Evolutionary conservation across 192 early-diverging fungal species (phyloP).

Genomic region (Backusella liffmaniae): DNA sequence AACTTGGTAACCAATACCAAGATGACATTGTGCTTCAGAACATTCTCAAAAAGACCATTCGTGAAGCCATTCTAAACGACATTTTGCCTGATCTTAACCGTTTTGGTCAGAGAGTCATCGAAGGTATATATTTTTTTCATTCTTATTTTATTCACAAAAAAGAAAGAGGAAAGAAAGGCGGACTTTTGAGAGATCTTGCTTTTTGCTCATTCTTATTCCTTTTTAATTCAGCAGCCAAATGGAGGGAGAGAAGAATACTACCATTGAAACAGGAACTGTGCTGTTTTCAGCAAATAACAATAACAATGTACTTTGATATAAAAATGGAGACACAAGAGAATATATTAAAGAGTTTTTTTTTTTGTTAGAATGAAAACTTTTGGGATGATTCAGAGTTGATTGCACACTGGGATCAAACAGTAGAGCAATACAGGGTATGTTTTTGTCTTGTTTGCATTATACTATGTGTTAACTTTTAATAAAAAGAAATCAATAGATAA

Average conservation of each 20-base stretch:
- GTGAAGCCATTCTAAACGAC: slow-evolving; percentile 34
- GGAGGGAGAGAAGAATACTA: background rate
- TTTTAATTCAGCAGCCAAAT: background rate
- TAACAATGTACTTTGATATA: background rate
- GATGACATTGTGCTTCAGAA: slow-evolving; percentile 47
- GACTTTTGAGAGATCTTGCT: background rate
- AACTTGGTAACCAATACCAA: slow-evolving; percentile 25
- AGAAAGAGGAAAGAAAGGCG: too few species aligned
- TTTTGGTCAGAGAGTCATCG: slow-evolving; percentile 36
- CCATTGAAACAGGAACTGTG: background rate
- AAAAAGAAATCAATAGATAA: background rate
- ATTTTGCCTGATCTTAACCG: slow-evolving; percentile 45
- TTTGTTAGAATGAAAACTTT: slow-evolving; percentile 8
- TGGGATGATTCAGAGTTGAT: slow-evolving; percentile 25
- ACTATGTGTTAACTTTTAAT: background rate
- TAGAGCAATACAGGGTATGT: slow-evolving; percentile 13
- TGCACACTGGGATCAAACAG: slow-evolving; percentile 13
- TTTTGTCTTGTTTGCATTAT: background rate
- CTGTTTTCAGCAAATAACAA: background rate
- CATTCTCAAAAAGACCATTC: slow-evolving; percentile 47
- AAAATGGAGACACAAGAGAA: background rate
- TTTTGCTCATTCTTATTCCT: background rate
- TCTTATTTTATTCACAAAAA: too few species aligned
- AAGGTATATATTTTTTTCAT: slow-evolving; percentile 14
- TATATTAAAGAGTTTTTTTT: background rate